These are phyloP conservation scores for Plasmodium sp. DNA, from an alignment of 169 alveolate genomes.

Conservation along the genomic window DNA sequence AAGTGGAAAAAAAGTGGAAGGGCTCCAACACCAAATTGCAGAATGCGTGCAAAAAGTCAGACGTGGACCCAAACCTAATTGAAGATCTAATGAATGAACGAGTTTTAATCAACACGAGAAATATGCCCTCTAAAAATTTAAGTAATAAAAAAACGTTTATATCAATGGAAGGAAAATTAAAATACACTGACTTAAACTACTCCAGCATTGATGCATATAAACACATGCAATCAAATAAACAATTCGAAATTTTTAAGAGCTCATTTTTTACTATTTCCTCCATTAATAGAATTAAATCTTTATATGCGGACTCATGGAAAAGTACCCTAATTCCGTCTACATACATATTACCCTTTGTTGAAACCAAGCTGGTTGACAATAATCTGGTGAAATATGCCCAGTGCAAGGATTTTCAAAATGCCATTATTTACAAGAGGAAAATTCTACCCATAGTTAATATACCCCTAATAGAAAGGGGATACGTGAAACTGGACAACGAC, in stretches of 20 bases:
- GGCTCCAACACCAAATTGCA: constrained; percentile 5
- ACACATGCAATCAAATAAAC: constrained; percentile 71
- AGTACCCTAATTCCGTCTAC: constrained; percentile 75
- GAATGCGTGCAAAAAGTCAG: constrained; percentile 3
- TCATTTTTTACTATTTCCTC: constrained; percentile 40
- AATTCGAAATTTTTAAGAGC: constrained; percentile 39
- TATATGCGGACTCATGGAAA: constrained; percentile 79
- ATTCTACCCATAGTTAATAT: constrained; percentile 82
- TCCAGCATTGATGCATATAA: constrained; percentile 69
- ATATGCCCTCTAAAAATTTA: constrained; percentile 23
- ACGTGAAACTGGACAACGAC: constrained; percentile 74
- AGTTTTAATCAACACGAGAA: constrained; percentile 37
- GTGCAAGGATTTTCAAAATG: constrained; percentile 76
- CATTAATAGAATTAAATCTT: constrained; percentile 78
- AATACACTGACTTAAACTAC: constrained; percentile 45
- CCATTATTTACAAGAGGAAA: constrained; percentile 59
- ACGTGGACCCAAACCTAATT: constrained; percentile 43
- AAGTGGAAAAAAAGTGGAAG: constrained; percentile 23
- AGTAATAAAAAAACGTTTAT: constrained; percentile 40
- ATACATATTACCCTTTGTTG: constrained; percentile 76
- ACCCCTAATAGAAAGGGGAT: constrained; percentile 83
- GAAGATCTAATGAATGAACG: constrained; percentile 67
- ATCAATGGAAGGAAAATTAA: constrained; percentile 32
- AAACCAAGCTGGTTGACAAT: constrained; percentile 75
- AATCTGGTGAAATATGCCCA: constrained; percentile 76